Base-by-base conservation (phyloP, 1,284 basidiomycete species). In the Golubevia pallescens region DNA sequence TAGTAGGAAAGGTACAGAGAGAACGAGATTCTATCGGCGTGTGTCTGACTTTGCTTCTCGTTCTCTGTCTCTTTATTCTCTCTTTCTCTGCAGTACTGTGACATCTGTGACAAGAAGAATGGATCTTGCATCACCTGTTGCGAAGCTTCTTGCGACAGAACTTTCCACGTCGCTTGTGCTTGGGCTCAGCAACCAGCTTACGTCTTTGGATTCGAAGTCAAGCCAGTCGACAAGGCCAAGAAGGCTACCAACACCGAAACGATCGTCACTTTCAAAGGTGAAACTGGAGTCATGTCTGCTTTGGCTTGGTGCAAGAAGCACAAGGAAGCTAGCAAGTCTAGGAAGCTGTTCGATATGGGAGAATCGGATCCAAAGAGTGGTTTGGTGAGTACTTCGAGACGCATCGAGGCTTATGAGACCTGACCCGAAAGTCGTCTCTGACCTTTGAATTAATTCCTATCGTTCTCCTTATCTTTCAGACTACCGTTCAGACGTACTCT, bases 151-250 rank as follows among this genome's bases (percentile, higher is more conserved):
- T 85, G 82, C 59, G 63, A 69, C 7, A 70, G 70, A 23, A 75
- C 66, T 0, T 81, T 85, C 60, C 82, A 85, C 66, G 78, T 83
- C 19, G 73, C 75, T 16, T 85, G 82, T 57, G 82, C 82, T 1
- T 73, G 70, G 67, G 69, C 69, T 48, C 61, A 68, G 34, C 70
- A 70, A 20, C 72, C 73, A 3, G 65, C 61, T 2, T 81, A 61
- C 53, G 71, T 69, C 16, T 60, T 84, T 8, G 81, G 66, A 4
- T 82, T 85, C 57, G 81, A 84, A 58, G 72, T 84, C 51, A 60
- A 72, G 20, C 77, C 79, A 2, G 77, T 80, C 28, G 81, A 83
- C 42, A 70, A 67, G 60, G 64, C 6, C 70, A 70, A 3, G 57
- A 75, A 1, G 38, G 79, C 6, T 79, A 81, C 8, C 68, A 73